A percentile compares a stretch with the other conserved stretches of the same genome.
These are phyloP conservation scores for Gardenia jasminoides DNA, from an alignment of 257 asterid genomes.

Conservation along the genomic window DNA sequence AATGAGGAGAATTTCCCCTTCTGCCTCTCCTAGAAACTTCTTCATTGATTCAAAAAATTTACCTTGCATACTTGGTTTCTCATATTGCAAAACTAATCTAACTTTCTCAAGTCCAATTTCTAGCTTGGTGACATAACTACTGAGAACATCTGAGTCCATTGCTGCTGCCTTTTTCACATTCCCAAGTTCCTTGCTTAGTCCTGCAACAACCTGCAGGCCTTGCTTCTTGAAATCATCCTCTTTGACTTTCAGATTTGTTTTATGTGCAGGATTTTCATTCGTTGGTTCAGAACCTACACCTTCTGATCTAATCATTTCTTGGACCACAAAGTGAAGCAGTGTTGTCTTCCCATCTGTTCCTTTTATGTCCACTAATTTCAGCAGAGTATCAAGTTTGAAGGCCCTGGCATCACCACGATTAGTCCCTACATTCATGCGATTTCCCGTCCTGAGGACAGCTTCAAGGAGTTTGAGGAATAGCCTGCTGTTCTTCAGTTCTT, in stretches of 20 bases:
- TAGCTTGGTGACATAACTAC: slow-evolving; percentile 79
- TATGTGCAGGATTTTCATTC: slow-evolving; percentile 28
- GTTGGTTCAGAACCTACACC: slow-evolving; percentile 44
- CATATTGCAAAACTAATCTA: slow-evolving; percentile 52
- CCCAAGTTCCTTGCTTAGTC: slow-evolving; percentile 75
- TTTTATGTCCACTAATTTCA: slow-evolving; percentile 80
- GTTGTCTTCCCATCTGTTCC: slow-evolving; percentile 97
- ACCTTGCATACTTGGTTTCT: slow-evolving; percentile 48
- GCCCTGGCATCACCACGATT: slow-evolving; percentile 90
- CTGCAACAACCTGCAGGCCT: slow-evolving; percentile 75
- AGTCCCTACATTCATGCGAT: slow-evolving; percentile 93
- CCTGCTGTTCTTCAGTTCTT: slow-evolving; percentile 84
- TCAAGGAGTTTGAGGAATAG: slow-evolving; percentile 90
- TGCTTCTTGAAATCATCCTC: slow-evolving; percentile 81
- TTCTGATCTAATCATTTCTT: slow-evolving; percentile 89
- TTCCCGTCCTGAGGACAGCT: slow-evolving; percentile 91
- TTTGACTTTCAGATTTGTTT: slow-evolving; percentile 30
- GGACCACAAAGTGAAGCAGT: slow-evolving; percentile 94
- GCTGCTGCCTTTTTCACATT: slow-evolving; percentile 83
- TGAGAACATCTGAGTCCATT: slow-evolving; percentile 93
- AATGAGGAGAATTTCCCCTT: slow-evolving; percentile 49
- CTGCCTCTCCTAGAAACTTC: slow-evolving; percentile 64
- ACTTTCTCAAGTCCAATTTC: slow-evolving; percentile 83
- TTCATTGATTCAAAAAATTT: slow-evolving; percentile 73
- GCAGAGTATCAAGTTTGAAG: slow-evolving; percentile 81